These are phyloP conservation scores for Candida maesae DNA, from an alignment of 805 yeast genomes.

Conservation along the genomic window DNA sequence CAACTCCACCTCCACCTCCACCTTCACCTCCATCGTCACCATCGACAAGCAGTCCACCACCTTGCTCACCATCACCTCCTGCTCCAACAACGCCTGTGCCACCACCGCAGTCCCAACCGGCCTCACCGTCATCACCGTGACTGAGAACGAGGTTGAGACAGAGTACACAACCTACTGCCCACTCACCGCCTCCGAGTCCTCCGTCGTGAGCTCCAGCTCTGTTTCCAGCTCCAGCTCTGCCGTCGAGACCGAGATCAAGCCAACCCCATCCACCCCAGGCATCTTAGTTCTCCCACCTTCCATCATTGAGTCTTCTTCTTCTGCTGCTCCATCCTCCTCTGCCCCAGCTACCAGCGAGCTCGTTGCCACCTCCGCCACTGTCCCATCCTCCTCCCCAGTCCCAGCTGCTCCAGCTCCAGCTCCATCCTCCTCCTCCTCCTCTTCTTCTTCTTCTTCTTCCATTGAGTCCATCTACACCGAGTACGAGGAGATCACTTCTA, in stretches of 20 bases:
- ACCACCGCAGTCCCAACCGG: constrained; percentile 10
- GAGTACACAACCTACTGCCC: constrained; percentile 14
- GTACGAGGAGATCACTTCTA: constrained; percentile 8
- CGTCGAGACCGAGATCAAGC: too few relatives aligned
- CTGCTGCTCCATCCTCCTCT: not conserved
- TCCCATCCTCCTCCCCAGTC: constrained; percentile 1
- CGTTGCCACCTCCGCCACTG: constrained; percentile 1
- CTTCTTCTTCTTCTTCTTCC: not conserved
- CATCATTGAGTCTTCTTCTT: too few relatives aligned
- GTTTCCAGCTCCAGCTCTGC: not conserved
- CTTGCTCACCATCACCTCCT: constrained; percentile 14
- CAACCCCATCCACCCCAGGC: too few relatives aligned
- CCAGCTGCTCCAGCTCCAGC: too few relatives aligned
- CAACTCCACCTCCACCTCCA: constrained; percentile 3
- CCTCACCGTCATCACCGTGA: constrained; percentile 8
- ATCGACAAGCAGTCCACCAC: constrained; percentile 12
- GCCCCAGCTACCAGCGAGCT: not conserved
- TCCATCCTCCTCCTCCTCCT: not conserved
- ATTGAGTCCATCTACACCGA: constrained; percentile 7
- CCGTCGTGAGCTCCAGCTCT: constrained; percentile 11
- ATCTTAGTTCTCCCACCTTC: too few relatives aligned
- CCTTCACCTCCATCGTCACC: not conserved
- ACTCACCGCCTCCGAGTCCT: constrained; percentile 24
- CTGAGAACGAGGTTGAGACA: constrained; percentile 10
- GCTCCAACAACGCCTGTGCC: constrained; percentile 10